Evolutionary conservation across 1,139 yeast species (phyloP), one percentile per base, ranked within the genome.

Genomic region (Groenewaldozyma auringiensis): DNA sequence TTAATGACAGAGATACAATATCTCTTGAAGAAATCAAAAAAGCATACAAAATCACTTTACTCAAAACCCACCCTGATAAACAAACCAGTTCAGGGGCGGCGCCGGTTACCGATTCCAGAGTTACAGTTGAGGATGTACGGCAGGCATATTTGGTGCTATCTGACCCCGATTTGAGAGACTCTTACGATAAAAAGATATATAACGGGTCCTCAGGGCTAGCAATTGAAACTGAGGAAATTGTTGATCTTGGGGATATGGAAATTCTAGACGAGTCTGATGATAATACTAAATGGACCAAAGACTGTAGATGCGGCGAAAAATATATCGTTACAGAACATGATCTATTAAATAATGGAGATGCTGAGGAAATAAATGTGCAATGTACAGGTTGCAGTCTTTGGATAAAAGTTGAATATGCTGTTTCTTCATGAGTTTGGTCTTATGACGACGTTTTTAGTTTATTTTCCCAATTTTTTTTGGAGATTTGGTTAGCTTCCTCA

Each of bases 321-420:
- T 81, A 86, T 47, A 60, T 58, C 18, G 62, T 88, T 2, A 68
- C 71, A 0, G 96, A 86, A 52, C 60, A 65, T 0, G 84, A 83
- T 47, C 67, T 88, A 43, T 77, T 76, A 2, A 64, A 65, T 13
- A 83, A 81, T 14, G 67, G 65, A 2, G 53, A 50, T 22, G 82
- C 82, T 6, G 80, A 68, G 50, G 84, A 82, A 51, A 73, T 88
- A 2, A 71, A 83, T 6, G 78, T 85, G 0, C 95, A 88, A 57
- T 88, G 96, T 60, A 63, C 68, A 11, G 80, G 85, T 34, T 88
- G 96, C 60, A 83, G 94, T 61, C 63, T 87, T 22, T 88, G 96
- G 95, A 66, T 88, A 14, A 78, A 79, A 45, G 88, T 88, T 1
- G 74, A 72, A 51, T 84, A 82, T 58, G 77, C 73, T 50, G 83